Conservation (phyloP, 2,329 filamentous ascomycete species). For the Botrytis porri region DNA sequence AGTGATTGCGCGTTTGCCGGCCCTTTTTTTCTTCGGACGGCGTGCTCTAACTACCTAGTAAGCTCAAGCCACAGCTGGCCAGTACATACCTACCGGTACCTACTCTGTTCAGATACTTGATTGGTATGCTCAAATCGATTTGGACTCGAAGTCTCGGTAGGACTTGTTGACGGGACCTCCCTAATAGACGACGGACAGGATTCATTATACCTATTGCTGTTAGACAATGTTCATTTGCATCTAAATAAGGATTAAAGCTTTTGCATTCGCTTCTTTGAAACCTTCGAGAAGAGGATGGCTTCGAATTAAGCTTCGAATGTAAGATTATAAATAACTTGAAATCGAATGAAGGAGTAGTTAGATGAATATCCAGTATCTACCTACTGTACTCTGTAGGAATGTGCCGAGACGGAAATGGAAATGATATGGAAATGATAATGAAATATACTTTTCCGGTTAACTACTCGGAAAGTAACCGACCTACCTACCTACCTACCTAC, state of each 20-base stretch:
- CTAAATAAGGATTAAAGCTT: background rate
- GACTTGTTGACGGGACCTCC: background rate
- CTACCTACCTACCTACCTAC: no score
- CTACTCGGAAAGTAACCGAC: no score
- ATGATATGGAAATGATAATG: no score
- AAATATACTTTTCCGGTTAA: background rate
- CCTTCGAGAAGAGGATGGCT: background rate
- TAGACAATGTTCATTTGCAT: background rate
- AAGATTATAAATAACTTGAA: background rate
- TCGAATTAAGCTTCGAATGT: background rate
- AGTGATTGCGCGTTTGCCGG: slow-evolving; percentile 16
- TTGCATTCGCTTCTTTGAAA: background rate
- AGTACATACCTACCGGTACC: background rate
- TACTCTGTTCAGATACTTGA: no score
- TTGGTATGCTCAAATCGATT: background rate
- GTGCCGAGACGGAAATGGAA: no score
- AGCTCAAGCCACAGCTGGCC: background rate
- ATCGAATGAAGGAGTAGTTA: background rate
- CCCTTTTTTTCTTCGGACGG: background rate
- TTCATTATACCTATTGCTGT: background rate
- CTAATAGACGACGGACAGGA: background rate
- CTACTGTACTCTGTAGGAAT: no score
- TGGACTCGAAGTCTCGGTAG: background rate
- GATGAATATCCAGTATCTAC: background rate
- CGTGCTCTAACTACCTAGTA: background rate